Percentiles rank a stretch among this genome's conserved stretches.
Evolutionary conservation across 805 yeast species (phyloP).

Genomic region (Pichia sporocuriosa): DNA sequence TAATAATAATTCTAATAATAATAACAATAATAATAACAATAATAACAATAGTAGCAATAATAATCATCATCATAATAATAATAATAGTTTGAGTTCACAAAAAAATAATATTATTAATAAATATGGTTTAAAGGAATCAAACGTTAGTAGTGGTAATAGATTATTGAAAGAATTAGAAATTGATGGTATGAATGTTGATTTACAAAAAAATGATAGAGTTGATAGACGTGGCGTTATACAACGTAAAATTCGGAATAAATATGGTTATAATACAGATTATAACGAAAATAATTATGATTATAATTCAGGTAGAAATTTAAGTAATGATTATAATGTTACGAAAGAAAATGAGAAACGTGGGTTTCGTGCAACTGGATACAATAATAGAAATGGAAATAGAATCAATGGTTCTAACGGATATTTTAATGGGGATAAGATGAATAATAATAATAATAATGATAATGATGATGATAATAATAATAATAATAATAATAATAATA

Average conservation of each 20-base stretch:
- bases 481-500: background rate
- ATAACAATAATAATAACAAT: too few species aligned
- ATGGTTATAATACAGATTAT: background rate
- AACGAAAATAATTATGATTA: background rate
- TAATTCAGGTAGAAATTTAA: background rate
- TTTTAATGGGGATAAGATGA: too few species aligned
- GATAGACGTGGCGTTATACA: constrained; percentile 6
- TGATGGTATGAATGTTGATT: constrained; percentile 12
- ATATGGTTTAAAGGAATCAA: constrained; percentile 9
- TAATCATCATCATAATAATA: too few species aligned
- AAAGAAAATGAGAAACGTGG: background rate
- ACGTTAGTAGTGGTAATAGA: constrained; percentile 2
- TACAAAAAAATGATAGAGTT: constrained; percentile 1
- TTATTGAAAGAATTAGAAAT: constrained; percentile 11
- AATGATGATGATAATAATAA: background rate
- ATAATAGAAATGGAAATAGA: too few species aligned
- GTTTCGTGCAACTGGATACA: too few species aligned
- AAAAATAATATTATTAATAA: constrained; percentile 8
- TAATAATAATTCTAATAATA: too few species aligned
- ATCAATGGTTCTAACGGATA: too few species aligned
- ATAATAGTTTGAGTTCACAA: too few species aligned
- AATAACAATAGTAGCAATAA: too few species aligned
- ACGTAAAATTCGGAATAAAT: background rate
- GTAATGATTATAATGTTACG: background rate
- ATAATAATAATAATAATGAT: too few species aligned